Base-by-base conservation (phyloP, 1,284 basidiomycete species). In the Trametes versicolor region DNA sequence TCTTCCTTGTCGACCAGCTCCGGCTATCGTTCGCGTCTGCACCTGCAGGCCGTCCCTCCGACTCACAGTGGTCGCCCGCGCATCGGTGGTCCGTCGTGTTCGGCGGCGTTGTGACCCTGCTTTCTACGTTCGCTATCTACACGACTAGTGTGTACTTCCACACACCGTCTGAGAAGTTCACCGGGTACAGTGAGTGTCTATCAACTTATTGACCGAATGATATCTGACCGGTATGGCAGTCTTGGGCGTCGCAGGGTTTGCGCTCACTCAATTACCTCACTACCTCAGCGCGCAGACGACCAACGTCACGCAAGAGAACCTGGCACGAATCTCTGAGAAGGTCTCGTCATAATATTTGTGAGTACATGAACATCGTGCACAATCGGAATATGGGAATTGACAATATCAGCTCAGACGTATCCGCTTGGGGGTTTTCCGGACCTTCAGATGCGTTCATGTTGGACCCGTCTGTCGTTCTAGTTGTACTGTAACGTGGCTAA, bases 71-170 rank as follows among this genome's bases (percentile, higher is more conserved):
- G 82, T 71, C 84, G 8, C 59, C 69, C 5, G 59, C 76, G 48
- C 88, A 91, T 70, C 79, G 73, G 27, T 70, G 80, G 62, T 84
- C 85, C 21, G 77, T 90, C 15, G 71, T 70, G 4, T 78, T 78
- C 10, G 84, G 85, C 39, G 58, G 83, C 0, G 77, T 75, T 0
- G 75, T 98, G 34, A 76, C 97, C 25, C 82, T 67, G 0, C 76
- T 94, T 3, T 96, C 93, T 89, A 72, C 93, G 43, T 87, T 94
- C 76, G 93, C 95, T 73, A 80, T 87, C 12, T 86, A 87, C 68
- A 92, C 92, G 58, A 98, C 97, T 17, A 89, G 92, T 53, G 80
- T 98, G 17, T 98, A 96, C 79, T 98, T 97, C 81, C 97, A 99
- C 74, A 87, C 91, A 7, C 92, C 94, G 0, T 78, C 85, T 29